These are phyloP conservation scores for Entoloma clypeatum DNA, from an alignment of 1,284 basidiomycete genomes.

Conservation along the genomic window DNA sequence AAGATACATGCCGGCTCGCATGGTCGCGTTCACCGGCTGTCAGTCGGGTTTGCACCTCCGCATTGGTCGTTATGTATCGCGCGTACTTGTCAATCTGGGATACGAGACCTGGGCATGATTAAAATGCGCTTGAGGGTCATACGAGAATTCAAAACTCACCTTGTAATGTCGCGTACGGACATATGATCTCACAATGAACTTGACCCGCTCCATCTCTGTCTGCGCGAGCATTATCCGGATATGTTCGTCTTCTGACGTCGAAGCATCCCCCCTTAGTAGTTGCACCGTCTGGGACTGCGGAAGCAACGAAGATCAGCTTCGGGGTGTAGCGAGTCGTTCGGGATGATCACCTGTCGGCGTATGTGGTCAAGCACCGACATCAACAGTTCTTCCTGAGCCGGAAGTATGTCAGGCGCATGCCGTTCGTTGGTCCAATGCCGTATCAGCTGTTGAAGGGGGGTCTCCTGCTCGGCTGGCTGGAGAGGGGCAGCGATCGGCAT, in stretches of 20 bases:
- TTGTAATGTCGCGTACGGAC: constrained; percentile 84
- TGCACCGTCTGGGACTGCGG: constrained; percentile 61
- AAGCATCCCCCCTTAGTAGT: constrained; percentile 70
- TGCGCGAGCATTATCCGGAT: constrained; percentile 88
- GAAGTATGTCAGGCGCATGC: constrained; percentile 76
- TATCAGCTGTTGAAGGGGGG: constrained; percentile 60
- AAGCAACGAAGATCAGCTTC: neutral
- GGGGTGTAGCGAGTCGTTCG: constrained; percentile 13
- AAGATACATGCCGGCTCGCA: constrained; percentile 55
- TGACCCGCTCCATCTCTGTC: constrained; percentile 89
- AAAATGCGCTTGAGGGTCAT: constrained; percentile 3
- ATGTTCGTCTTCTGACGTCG: constrained; percentile 86
- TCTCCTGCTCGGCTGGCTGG: constrained; percentile 26
- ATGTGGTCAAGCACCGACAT: constrained; percentile 76
- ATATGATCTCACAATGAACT: constrained; percentile 85
- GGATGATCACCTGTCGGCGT: constrained; percentile 72
- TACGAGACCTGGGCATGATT: constrained; percentile 19
- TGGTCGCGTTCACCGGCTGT: constrained; percentile 79
- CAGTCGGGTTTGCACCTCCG: constrained; percentile 65
- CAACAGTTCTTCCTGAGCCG: constrained; percentile 73
- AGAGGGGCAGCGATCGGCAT: constrained; percentile 12
- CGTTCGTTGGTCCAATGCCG: constrained; percentile 86
- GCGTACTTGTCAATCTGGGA: constrained; percentile 83
- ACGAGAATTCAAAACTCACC: constrained; percentile 39
- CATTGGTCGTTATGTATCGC: constrained; percentile 67